Evolutionary conservation across 2,329 filamentous ascomycete species (phyloP).

Genomic region (Dothideomycetes sp.): DNA sequence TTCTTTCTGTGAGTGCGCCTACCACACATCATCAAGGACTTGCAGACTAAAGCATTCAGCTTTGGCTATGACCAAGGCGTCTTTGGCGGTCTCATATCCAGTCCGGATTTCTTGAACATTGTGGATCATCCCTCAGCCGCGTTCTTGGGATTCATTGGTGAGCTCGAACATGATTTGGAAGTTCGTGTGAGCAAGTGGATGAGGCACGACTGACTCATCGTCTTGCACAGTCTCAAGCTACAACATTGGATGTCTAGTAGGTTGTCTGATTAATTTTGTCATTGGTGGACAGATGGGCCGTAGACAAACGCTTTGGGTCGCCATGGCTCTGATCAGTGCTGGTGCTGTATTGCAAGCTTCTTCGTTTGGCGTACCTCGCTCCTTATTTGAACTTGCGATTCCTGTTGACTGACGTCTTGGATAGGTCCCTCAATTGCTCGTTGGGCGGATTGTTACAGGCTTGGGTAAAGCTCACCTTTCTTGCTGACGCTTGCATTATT

Average conservation of each 20-base stretch:
- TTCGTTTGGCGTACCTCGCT: conserved; percentile 1
- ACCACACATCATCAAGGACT: background rate
- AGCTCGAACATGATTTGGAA: background rate
- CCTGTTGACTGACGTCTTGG: background rate
- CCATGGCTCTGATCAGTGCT: conserved; percentile 21
- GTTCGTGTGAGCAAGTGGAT: too few relatives aligned
- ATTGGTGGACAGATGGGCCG: conserved; percentile 21
- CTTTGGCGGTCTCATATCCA: conserved; percentile 21
- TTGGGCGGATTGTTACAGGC: conserved; percentile 8
- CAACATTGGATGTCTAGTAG: conserved; percentile 22
- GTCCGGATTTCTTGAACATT: conserved; percentile 18
- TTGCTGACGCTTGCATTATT: background rate
- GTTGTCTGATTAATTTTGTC: conserved; percentile 20
- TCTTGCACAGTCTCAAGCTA: conserved; percentile 16
- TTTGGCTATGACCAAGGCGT: conserved; percentile 23
- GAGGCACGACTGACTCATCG: background rate
- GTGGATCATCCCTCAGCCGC: conserved; percentile 19
- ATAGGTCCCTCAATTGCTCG: conserved; percentile 4
- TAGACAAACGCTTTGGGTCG: conserved; percentile 22
- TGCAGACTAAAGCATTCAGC: too few relatives aligned
- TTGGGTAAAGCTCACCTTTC: background rate
- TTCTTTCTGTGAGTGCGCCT: conserved; percentile 4
- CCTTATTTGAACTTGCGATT: too few relatives aligned
- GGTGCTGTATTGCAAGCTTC: conserved; percentile 8
- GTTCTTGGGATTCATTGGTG: conserved; percentile 21